phyloP scores from a whole-genome alignment of 2,329 filamentous ascomycete species.

The Stromatinia cepivora region DNA sequence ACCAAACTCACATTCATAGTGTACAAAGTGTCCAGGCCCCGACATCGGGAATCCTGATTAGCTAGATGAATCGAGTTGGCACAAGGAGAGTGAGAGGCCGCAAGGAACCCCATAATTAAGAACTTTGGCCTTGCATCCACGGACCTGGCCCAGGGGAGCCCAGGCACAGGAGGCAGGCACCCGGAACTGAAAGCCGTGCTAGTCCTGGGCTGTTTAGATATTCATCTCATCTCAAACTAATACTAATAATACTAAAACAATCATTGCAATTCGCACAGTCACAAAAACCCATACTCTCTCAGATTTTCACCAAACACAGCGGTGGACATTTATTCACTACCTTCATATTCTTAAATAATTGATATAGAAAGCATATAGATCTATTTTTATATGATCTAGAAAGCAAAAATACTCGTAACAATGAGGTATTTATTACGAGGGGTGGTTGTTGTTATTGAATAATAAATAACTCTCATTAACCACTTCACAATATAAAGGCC shows the following conservation, averaged over 20 bases:
- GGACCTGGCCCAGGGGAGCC: too few species aligned
- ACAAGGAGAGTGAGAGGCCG: neutral
- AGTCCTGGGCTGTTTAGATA: neutral
- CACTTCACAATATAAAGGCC: too few species aligned
- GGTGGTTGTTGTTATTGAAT: too few species aligned
- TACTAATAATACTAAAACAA: neutral
- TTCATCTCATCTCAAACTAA: neutral
- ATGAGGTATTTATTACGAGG: too few species aligned
- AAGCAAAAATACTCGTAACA: too few species aligned
- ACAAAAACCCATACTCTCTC: neutral
- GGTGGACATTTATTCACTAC: too few species aligned
- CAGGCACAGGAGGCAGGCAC: neutral
- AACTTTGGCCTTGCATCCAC: neutral
- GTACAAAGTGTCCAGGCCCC: neutral
- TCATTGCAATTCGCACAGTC: neutral
- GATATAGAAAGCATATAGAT: too few species aligned
- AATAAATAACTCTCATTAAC: too few species aligned
- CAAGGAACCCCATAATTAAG: neutral
- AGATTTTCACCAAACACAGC: too few species aligned
- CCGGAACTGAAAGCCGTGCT: neutral
- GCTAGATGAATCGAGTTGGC: neutral
- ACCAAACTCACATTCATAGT: neutral
- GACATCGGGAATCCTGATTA: neutral
- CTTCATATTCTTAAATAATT: too few species aligned
- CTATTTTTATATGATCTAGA: too few species aligned